A percentile compares a stretch with the other conserved stretches of the same genome.
These are phyloP conservation scores for Globisporangium abappressorium DNA, from an alignment of 352 stramenopile genomes.

Conservation along the genomic window DNA sequence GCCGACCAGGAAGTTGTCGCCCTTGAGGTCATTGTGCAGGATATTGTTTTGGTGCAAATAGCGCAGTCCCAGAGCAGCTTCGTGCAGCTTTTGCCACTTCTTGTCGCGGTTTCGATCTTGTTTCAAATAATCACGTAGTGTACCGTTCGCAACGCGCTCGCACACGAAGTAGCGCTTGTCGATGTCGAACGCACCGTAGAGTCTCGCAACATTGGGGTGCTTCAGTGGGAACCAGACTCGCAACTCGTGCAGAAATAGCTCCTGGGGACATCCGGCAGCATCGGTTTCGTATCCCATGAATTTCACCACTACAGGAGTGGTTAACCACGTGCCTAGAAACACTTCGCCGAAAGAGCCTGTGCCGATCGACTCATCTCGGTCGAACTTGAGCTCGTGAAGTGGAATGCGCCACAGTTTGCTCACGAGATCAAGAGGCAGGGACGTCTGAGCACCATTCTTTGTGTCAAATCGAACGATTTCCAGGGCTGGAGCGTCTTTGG, in stretches of 20 bases:
- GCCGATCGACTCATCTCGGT: background rate
- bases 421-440: background rate
- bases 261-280: background rate
- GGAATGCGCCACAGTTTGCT: constrained; percentile 8
- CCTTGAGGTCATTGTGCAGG: constrained; percentile 15
- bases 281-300: background rate
- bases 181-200: constrained; percentile 6
- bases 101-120: background rate
- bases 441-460: too few species aligned
- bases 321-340: constrained; percentile 3
- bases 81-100: constrained; percentile 15
- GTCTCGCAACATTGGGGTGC: constrained; percentile 4
- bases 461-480: background rate
- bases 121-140: constrained; percentile 2
- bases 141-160: constrained; percentile 1
- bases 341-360: constrained; percentile 4
- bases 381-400: background rate
- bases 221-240: constrained; percentile 8
- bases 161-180: constrained; percentile 13
- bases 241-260: constrained; percentile 11
- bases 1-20: constrained; percentile 14
- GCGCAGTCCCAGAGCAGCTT: constrained; percentile 11
- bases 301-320: constrained; percentile 10
- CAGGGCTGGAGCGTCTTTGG: background rate
- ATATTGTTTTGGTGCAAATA: constrained; percentile 11